These are phyloP conservation scores for Mycena rebaudengoi DNA, from an alignment of 768 basidiomycete species.

Conservation along the genomic window DNA sequence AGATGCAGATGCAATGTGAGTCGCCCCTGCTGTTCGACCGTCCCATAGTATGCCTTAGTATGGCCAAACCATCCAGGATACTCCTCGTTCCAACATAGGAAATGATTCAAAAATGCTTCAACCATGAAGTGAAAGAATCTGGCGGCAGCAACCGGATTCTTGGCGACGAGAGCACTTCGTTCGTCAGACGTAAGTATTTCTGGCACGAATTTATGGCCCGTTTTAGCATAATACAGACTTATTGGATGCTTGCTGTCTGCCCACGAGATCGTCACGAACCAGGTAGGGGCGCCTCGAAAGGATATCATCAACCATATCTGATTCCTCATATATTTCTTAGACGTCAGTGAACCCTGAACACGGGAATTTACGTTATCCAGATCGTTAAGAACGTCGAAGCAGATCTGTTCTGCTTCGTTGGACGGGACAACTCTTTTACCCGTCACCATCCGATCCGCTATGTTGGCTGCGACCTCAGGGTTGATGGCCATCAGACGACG, in stretches of 20 bases:
- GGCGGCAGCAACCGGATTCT: conserved; percentile 29
- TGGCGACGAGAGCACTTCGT: background rate
- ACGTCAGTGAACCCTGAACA: conserved; percentile 36
- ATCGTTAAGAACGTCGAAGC: conserved; percentile 43
- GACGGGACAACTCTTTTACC: conserved; percentile 35
- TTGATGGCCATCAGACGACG: conserved; percentile 32
- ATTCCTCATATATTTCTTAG: conserved; percentile 40
- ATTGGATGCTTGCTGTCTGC: conserved; percentile 42
- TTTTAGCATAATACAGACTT: conserved; percentile 41
- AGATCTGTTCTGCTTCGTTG: conserved; percentile 41
- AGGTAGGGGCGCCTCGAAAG: conserved; percentile 36
- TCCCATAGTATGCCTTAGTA: conserved; percentile 37
- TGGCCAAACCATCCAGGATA: conserved; percentile 24
- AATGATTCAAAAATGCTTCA: conserved; percentile 23
- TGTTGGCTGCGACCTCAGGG: conserved; percentile 21
- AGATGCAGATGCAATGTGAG: conserved; percentile 37
- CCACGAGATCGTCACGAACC: conserved; percentile 46
- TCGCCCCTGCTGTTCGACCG: conserved; percentile 39
- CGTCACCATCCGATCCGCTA: conserved; percentile 30
- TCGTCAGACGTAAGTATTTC: background rate
- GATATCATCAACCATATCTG: conserved; percentile 43
- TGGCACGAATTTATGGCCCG: conserved; percentile 29
- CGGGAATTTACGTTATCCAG: conserved; percentile 44
- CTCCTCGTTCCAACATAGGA: background rate
- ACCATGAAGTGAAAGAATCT: conserved; percentile 31